phyloP scores from a whole-genome alignment of 2,329 filamentous ascomycete species.

The Orbilia oligospora region DNA sequence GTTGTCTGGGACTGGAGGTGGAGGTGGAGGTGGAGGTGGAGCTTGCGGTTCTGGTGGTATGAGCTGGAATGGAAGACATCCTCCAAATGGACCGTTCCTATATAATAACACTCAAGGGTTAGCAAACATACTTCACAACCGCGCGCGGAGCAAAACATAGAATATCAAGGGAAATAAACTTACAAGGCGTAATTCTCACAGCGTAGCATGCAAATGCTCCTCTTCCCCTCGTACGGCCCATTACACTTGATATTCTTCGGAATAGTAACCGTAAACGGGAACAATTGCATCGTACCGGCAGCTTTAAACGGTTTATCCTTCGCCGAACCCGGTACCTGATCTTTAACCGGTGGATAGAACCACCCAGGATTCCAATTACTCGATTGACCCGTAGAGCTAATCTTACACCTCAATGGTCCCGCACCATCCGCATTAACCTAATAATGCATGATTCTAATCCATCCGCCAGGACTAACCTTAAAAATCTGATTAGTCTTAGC shows the following conservation, averaged over 20 bases:
- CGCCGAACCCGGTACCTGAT: constrained; percentile 33
- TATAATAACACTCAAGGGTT: background rate
- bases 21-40: background rate
- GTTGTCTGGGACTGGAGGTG: constrained; percentile 12
- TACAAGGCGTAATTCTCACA: constrained; percentile 36
- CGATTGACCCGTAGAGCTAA: constrained; percentile 21
- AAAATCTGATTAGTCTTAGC: constrained; percentile 9
- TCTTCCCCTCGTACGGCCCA: constrained; percentile 7
- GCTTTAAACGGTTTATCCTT: constrained; percentile 17
- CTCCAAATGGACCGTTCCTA: background rate
- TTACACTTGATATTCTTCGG: constrained; percentile 27
- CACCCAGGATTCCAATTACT: constrained; percentile 24
- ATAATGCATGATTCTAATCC: constrained; percentile 41
- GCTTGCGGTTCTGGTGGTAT: background rate
- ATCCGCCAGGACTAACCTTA: constrained; percentile 29
- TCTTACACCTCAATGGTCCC: constrained; percentile 35
- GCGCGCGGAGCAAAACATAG: too few relatives aligned
- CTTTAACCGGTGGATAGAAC: background rate
- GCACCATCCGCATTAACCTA: constrained; percentile 29
- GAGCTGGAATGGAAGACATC: constrained; percentile 17
- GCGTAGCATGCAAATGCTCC: constrained; percentile 49
- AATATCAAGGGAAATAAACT: background rate
- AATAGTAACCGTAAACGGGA: constrained; percentile 20
- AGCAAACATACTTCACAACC: background rate
- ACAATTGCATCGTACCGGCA: constrained; percentile 14